phyloP scores from a whole-genome alignment of 1,284 basidiomycete species.

The Mycena sp. region DNA sequence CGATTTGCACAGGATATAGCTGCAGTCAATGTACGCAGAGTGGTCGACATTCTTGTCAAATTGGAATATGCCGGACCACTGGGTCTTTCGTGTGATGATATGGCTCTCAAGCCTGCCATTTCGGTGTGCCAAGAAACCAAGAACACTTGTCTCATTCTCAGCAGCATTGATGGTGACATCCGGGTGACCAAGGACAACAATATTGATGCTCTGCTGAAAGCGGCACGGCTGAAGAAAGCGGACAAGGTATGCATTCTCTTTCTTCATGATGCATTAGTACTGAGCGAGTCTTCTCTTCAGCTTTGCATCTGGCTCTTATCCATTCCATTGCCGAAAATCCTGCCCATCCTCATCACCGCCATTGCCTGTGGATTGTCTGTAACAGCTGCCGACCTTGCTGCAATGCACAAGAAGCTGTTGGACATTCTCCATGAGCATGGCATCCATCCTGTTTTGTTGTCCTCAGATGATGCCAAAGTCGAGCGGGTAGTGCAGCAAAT shows the following conservation, averaged over 20 bases:
- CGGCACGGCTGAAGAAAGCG: neutral
- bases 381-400: neutral
- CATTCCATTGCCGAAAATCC: conserved; percentile 32
- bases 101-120: conserved; percentile 29
- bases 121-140: neutral
- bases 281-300: conserved; percentile 8
- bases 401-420: conserved; percentile 12
- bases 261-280: neutral
- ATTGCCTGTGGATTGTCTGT: conserved; percentile 19
- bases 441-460: conserved; percentile 26
- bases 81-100: conserved; percentile 34
- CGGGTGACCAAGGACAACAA: neutral
- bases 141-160: neutral
- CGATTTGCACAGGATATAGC: conserved; percentile 28
- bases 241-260: conserved; percentile 15
- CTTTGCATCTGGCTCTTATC: conserved; percentile 30
- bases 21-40: conserved; percentile 14
- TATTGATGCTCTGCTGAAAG: neutral
- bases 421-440: conserved; percentile 17
- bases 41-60: neutral
- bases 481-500: conserved; percentile 18
- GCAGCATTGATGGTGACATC: neutral
- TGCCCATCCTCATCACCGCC: conserved; percentile 33
- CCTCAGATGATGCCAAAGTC: conserved; percentile 29
- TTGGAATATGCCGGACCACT: conserved; percentile 27